Evolutionary conservation across 129 eudicot species (phyloP).

Genomic region (Apium graveolens): DNA sequence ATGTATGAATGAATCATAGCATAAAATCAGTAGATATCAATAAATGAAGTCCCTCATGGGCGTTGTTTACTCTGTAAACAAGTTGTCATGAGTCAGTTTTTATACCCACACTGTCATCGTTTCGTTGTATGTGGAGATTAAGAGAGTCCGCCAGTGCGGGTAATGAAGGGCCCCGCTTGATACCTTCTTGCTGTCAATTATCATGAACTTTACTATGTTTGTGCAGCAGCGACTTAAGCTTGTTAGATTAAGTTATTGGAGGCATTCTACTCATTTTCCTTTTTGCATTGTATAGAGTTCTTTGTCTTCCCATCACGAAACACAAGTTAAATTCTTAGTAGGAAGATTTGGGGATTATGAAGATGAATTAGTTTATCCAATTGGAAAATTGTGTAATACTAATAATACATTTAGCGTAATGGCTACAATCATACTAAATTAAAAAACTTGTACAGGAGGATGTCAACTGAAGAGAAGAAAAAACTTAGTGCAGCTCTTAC

Average conservation of each 20-base stretch:
- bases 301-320: background rate
- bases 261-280: background rate
- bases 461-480: constrained; percentile 79
- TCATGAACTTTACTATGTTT: background rate
- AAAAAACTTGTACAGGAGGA: constrained; percentile 39
- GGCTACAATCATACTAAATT: background rate
- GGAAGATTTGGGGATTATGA: background rate
- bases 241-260: background rate
- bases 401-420: background rate
- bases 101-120: background rate
- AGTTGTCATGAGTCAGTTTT: background rate
- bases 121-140: background rate
- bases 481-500: constrained; percentile 51
- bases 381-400: background rate
- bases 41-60: background rate
- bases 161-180: background rate
- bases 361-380: background rate
- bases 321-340: background rate
- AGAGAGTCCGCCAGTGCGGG: background rate
- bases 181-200: background rate
- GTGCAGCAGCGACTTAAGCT: background rate
- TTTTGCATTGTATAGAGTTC: background rate
- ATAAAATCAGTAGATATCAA: background rate
- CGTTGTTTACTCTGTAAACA: too few species aligned
- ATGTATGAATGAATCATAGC: background rate